Evolutionary conservation across 2,329 filamentous ascomycete species (phyloP).

Genomic region (Aspergillus eucalypticola): DNA sequence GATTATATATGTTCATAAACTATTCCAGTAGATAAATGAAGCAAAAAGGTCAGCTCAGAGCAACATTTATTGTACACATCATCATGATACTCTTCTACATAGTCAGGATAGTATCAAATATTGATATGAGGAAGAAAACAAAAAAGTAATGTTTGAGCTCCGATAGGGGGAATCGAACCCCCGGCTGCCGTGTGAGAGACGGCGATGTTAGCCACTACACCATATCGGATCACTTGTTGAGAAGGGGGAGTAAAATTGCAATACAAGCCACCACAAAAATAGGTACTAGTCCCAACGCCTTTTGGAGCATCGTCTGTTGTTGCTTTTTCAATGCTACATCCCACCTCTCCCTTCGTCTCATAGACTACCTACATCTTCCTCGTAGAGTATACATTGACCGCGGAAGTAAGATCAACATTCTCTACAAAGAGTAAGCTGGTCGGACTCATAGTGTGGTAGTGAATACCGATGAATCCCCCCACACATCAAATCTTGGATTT

Average conservation of each 20-base stretch:
- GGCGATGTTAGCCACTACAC: slow-evolving; percentile 27
- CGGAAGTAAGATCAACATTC: not conserved
- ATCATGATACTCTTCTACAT: too few species aligned
- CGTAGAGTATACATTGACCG: not conserved
- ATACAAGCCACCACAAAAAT: not conserved
- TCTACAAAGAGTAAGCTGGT: not conserved
- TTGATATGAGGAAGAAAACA: not conserved
- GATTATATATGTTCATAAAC: too few species aligned
- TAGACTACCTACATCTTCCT: not conserved
- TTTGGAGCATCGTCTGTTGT: not conserved
- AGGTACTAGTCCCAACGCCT: not conserved
- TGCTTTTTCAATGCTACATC: not conserved
- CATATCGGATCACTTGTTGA: slow-evolving; percentile 20
- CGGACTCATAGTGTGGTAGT: not conserved
- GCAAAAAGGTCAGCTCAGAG: too few species aligned
- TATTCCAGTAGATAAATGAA: too few species aligned
- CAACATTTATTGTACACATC: too few species aligned
- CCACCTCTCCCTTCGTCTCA: not conserved
- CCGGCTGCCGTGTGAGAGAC: slow-evolving; percentile 30
- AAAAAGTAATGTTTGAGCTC: slow-evolving; percentile 6
- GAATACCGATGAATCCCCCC: not conserved
- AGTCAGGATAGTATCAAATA: too few species aligned
- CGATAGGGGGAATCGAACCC: slow-evolving; percentile 31
- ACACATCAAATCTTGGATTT: not conserved
- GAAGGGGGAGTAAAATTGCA: accelerated